Evolutionary conservation across 805 yeast genomes (phyloP).

Genomic region (Candida stauntonica): DNA sequence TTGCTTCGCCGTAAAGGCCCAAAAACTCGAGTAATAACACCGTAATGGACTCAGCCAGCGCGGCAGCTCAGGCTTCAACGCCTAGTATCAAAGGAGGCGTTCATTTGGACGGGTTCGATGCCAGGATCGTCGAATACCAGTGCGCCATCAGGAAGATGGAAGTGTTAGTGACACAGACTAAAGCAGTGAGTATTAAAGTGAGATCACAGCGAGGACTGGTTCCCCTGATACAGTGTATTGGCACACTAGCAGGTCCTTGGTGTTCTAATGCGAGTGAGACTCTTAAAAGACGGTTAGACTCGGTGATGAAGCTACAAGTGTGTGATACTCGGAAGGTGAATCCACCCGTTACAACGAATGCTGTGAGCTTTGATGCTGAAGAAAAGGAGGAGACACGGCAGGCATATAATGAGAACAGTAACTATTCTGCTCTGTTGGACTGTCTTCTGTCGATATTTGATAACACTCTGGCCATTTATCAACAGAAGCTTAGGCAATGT

Average conservation of each 20-base stretch:
- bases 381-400: constrained; percentile 17
- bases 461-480: constrained; percentile 28
- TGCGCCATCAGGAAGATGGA: constrained; percentile 47
- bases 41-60: constrained; percentile 13
- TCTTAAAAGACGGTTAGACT: constrained; percentile 11
- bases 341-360: constrained; percentile 10
- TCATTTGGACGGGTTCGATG: constrained; percentile 46
- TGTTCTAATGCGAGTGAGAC: constrained; percentile 12
- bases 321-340: constrained; percentile 7
- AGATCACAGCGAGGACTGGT: constrained; percentile 8
- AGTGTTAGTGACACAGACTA: constrained; percentile 33
- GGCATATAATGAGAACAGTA: neutral
- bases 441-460: constrained; percentile 19
- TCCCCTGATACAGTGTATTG: constrained; percentile 18
- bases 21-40: too few species aligned
- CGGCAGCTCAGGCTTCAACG: constrained; percentile 24
- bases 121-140: constrained; percentile 54
- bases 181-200: constrained; percentile 17
- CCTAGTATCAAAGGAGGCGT: constrained; percentile 31
- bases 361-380: constrained; percentile 22
- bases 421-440: constrained; percentile 9
- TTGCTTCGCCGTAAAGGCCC: too few species aligned
- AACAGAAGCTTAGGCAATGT: constrained; percentile 28
- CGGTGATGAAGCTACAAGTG: constrained; percentile 5
- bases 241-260: constrained; percentile 15